These are phyloP conservation scores for Geotrichum macrosporum DNA, from an alignment of 1,139 yeast species.

Conservation along the genomic window DNA sequence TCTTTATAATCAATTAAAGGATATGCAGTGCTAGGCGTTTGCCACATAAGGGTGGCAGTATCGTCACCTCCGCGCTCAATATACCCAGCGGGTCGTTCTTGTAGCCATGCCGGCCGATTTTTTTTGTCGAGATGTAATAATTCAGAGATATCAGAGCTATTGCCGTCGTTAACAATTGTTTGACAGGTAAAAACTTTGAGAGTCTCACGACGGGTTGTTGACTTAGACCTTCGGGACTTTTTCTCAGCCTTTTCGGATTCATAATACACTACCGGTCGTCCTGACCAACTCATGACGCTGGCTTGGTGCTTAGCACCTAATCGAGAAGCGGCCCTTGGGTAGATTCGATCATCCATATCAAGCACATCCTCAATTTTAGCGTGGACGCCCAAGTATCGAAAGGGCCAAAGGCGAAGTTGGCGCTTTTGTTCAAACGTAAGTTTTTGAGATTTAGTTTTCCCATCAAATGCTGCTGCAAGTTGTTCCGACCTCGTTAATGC, in stretches of 20 bases:
- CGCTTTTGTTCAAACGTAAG: conserved; percentile 39
- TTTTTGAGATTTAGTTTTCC: conserved; percentile 22
- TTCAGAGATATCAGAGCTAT: conserved; percentile 37
- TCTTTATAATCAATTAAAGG: conserved; percentile 25
- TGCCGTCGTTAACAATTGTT: conserved; percentile 4
- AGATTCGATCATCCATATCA: conserved; percentile 74
- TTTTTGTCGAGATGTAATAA: conserved; percentile 43
- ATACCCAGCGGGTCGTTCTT: conserved; percentile 73
- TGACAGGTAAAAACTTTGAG: conserved; percentile 23
- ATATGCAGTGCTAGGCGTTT: conserved; percentile 35
- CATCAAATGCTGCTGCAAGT: conserved; percentile 46
- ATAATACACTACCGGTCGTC: conserved; percentile 64
- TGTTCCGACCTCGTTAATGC: conserved; percentile 56
- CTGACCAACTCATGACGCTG: conserved; percentile 63
- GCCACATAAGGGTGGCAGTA: conserved; percentile 71
- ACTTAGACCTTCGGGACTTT: conserved; percentile 26
- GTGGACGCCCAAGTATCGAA: conserved; percentile 75
- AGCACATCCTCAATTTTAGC: conserved; percentile 73
- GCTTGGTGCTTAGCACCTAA: conserved; percentile 75
- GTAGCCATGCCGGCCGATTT: conserved; percentile 70
- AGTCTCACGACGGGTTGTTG: conserved; percentile 5
- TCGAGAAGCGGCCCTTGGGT: conserved; percentile 77
- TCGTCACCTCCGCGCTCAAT: conserved; percentile 81
- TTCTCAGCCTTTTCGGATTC: conserved; percentile 40
- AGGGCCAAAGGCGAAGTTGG: conserved; percentile 53